Conservation (phyloP, 169 alveolate species). For the Cardiosporidium cionae region DNA sequence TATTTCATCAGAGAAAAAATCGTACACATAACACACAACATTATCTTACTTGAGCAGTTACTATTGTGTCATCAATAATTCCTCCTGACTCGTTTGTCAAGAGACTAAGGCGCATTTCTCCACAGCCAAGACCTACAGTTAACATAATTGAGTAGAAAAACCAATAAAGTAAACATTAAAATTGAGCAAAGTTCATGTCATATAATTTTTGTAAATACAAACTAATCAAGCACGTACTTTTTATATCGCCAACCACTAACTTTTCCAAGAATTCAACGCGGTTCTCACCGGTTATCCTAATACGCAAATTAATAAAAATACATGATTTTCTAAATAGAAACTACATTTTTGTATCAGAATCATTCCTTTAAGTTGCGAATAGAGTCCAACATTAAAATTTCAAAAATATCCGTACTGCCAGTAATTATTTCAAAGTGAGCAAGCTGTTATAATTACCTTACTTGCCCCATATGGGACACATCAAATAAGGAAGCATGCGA, state of each 20-base stretch:
- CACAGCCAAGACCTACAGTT: neutral
- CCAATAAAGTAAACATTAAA: neutral
- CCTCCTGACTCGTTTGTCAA: slow-evolving; percentile 6
- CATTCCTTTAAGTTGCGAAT: too few species aligned
- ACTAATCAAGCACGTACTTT: neutral
- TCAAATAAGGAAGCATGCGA: slow-evolving; percentile 24
- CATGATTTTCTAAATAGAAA: too few species aligned
- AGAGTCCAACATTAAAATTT: too few species aligned
- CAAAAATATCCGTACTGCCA: too few species aligned
- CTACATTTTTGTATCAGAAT: too few species aligned
- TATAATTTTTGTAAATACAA: neutral
- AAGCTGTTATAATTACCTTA: too few species aligned
- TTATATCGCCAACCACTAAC: slow-evolving; percentile 10
- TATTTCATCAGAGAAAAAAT: neutral
- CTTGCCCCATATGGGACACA: slow-evolving; percentile 22
- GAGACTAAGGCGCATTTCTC: neutral
- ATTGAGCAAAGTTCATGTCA: neutral
- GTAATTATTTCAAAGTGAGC: too few species aligned
- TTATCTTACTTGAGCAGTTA: slow-evolving; percentile 8
- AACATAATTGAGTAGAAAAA: neutral
- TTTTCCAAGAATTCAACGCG: neutral
- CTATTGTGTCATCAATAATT: slow-evolving; percentile 3
- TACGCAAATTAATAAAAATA: too few species aligned
- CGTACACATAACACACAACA: neutral
- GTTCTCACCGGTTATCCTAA: slow-evolving; percentile 1